Percentiles rank a stretch among this genome's conserved stretches.
Conservation (phyloP, 371 early-diverging fungal genomes). For the Mortierella sp. region DNA sequence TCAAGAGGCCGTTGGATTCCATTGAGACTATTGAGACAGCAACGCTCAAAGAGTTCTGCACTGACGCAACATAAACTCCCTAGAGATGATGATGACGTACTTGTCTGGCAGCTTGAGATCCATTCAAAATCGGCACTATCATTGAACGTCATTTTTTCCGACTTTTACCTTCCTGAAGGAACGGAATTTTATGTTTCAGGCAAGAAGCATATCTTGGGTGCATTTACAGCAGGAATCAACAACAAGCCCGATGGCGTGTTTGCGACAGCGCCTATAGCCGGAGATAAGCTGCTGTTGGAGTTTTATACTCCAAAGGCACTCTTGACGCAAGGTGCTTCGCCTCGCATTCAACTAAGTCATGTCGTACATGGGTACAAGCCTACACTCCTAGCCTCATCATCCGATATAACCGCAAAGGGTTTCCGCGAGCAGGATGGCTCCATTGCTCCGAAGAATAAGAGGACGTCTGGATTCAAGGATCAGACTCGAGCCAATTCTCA, state of each 20-base stretch:
- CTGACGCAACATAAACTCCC: not conserved
- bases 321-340: constrained; percentile 20
- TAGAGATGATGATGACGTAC: constrained; percentile 25
- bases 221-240: constrained; percentile 58
- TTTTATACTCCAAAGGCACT: constrained; percentile 31
- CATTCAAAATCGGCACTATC: constrained; percentile 59
- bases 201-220: constrained; percentile 46
- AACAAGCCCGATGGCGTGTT: constrained; percentile 59
- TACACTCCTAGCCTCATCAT: constrained; percentile 46
- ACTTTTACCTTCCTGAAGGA: constrained; percentile 55
- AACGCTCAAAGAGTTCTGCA: constrained; percentile 1
- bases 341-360: constrained; percentile 51
- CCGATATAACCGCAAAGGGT: constrained; percentile 28
- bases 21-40: constrained; percentile 6
- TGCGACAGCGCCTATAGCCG: constrained; percentile 59
- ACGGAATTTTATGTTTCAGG: constrained; percentile 59
- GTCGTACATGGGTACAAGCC: constrained; percentile 62
- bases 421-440: constrained; percentile 38
- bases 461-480: constrained; percentile 16
- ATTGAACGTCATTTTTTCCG: constrained; percentile 62
- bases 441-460: constrained; percentile 4
- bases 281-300: constrained; percentile 57
- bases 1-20: constrained; percentile 43
- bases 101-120: constrained; percentile 60
- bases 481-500: constrained; percentile 8